Evolutionary conservation across 176 grass and related monocot species (phyloP).

Genomic region (Zoysia pacifica): DNA sequence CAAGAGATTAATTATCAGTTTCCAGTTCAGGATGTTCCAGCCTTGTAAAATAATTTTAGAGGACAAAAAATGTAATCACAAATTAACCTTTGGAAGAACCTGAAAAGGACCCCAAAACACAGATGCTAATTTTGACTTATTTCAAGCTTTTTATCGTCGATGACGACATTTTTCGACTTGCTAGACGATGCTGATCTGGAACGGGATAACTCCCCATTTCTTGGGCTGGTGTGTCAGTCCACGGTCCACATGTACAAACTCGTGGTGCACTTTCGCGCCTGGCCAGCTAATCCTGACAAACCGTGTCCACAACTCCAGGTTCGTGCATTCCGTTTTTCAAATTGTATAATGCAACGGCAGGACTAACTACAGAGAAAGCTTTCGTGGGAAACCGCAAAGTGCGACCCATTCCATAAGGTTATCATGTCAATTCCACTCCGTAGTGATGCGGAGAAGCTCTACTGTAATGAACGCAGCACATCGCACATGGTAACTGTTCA

Average conservation of each 20-base stretch:
- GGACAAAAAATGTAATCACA: neutral
- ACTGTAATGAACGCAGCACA: too few species aligned
- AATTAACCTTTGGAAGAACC: neutral
- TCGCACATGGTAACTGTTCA: neutral
- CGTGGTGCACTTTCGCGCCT: neutral
- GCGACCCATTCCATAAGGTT: too few species aligned
- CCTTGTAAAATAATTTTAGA: neutral
- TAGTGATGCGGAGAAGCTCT: too few species aligned
- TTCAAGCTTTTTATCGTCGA: neutral
- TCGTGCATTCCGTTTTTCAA: neutral
- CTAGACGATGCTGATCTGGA: slow-evolving; percentile 1
- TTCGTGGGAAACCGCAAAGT: too few species aligned
- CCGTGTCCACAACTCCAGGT: neutral
- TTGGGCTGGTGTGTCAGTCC: neutral
- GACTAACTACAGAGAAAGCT: too few species aligned
- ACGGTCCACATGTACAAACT: slow-evolving; percentile 2
- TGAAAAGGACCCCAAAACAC: neutral
- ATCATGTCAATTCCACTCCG: too few species aligned
- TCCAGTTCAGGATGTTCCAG: neutral
- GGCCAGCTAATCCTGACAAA: neutral
- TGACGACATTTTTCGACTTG: neutral
- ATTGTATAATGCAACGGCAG: neutral
- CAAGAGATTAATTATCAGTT: too few species aligned
- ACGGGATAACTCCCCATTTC: neutral
- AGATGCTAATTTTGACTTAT: neutral